A percentile compares a stretch with the other conserved stretches of the same genome.
These are phyloP conservation scores for Ceratobasidium sp. DNA, from an alignment of 1,284 basidiomycete genomes.

Conservation along the genomic window DNA sequence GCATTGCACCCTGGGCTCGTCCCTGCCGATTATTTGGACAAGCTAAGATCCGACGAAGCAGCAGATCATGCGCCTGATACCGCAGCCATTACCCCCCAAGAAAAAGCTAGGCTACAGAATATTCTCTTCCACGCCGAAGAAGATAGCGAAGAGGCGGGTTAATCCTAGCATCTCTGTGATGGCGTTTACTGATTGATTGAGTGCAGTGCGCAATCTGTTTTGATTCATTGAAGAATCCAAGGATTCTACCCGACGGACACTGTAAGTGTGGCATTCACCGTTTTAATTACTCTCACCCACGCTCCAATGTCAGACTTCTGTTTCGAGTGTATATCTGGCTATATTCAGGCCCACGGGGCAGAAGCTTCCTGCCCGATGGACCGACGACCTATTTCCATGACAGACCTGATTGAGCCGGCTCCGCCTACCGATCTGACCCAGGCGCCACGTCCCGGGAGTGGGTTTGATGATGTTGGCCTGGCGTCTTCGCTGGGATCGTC, in stretches of 20 bases:
- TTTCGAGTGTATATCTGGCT: conserved; percentile 25
- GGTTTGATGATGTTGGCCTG: conserved; percentile 53
- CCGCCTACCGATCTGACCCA: conserved; percentile 75
- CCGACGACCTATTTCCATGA: conserved; percentile 69
- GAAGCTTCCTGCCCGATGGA: conserved; percentile 59
- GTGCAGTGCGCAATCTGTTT: conserved; percentile 71
- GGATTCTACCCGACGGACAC: conserved; percentile 84
- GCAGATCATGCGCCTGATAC: conserved; percentile 52
- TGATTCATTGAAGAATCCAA: conserved; percentile 68
- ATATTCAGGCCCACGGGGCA: conserved; percentile 18
- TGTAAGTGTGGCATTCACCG: conserved; percentile 38
- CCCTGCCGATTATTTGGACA: conserved; percentile 78
- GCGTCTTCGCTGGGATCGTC: conserved; percentile 68
- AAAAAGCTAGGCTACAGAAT: conserved; percentile 64
- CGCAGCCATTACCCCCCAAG: conserved; percentile 50
- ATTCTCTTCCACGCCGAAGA: conserved; percentile 76
- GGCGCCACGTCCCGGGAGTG: conserved; percentile 55
- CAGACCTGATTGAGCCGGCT: conserved; percentile 74
- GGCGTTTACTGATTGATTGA: background rate
- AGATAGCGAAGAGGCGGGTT: conserved; percentile 80
- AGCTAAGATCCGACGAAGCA: conserved; percentile 57
- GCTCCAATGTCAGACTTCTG: conserved; percentile 51
- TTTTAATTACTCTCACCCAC: conserved; percentile 40
- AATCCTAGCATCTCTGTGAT: background rate
- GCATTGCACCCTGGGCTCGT: conserved; percentile 83